Evolutionary conservation across 495 filamentous ascomycete species (phyloP).

Genomic region (Penicillium manginii): DNA sequence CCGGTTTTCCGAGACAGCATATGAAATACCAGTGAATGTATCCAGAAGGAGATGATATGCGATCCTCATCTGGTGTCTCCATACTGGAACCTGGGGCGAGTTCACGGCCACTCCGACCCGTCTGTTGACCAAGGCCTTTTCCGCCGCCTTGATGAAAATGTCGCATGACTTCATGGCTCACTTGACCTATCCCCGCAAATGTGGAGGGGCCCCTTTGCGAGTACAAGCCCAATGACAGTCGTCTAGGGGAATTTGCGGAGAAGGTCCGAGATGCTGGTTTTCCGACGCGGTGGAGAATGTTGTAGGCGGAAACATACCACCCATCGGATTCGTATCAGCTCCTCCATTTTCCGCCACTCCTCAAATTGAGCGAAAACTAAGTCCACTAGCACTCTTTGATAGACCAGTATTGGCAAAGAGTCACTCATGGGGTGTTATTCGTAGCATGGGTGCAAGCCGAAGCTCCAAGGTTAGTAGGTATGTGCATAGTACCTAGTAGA

Average conservation of each 20-base stretch:
- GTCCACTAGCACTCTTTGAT: too few relatives aligned
- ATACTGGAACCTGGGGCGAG: too few relatives aligned
- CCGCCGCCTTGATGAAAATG: not conserved
- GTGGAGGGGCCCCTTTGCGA: not conserved
- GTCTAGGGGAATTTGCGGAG: not conserved
- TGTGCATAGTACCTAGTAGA: too few relatives aligned
- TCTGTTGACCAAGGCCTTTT: not conserved
- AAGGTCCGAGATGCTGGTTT: not conserved
- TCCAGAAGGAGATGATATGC: not conserved
- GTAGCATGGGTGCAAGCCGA: too few relatives aligned
- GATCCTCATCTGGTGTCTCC: too few relatives aligned
- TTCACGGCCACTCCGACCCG: too few relatives aligned
- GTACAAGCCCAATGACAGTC: not conserved
- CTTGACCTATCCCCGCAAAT: not conserved
- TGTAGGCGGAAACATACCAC: not conserved
- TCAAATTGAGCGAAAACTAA: too few relatives aligned
- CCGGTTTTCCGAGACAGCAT: not conserved
- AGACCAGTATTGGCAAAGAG: too few relatives aligned
- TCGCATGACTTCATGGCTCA: not conserved
- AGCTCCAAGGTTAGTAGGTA: too few relatives aligned
- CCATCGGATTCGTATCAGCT: not conserved
- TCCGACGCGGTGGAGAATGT: not conserved
- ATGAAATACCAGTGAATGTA: not conserved
- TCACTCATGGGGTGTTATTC: too few relatives aligned
- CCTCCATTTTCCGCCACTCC: too few relatives aligned